Base-by-base conservation (phyloP, 805 yeast species). In the Cyberlindnera amylophila region DNA sequence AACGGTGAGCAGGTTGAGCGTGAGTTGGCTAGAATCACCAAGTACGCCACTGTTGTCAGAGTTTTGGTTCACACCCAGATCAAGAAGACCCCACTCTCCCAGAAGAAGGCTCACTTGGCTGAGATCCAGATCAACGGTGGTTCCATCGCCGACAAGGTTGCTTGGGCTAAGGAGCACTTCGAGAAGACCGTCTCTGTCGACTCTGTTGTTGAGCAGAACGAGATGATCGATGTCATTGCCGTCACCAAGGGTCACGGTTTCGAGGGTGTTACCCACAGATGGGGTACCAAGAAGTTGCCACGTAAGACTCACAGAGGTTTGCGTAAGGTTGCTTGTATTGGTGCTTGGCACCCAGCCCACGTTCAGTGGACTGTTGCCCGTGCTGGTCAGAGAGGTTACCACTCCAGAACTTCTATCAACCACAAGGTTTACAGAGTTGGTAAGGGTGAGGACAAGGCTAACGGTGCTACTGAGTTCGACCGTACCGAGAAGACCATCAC, bases 271-370 rank as follows among this genome's bases (percentile, higher is more conserved):
- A 93, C 99, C 81, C 96, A 90, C 89, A 88, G 99, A 87, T 93
- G 98, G 98, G 99, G 99, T 73, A 93, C 99, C 86, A 95, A 90
- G 90, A 90, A 86, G 83, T 81, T 93, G 64, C 99, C 99, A 78
- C 89, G 99, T 82, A 93, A 93, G 95, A 93, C 99, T 74, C 99
- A 93, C 78, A 90, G 98, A 86, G 99, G 99, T 91, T 81, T 91
- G 73, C 89, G 99, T 85, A 93, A 93, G 88, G 99, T 93, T 77
- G 99, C 99, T 70, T 93, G 99, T 88, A 93, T 93, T 69, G 99
- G 99, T 84, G 97, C 99, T 71, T 93, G 99, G 99, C 99, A 93
- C 81, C 99, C 99, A 75, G 84, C 96, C 80, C 96, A 89, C 82
- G 99, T 93, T 72, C 79, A 82, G 76, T 91, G 96, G 96, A 87